These are phyloP conservation scores for Boletus hoseneyae DNA, from an alignment of 1,284 basidiomycete genomes.

Conservation along the genomic window DNA sequence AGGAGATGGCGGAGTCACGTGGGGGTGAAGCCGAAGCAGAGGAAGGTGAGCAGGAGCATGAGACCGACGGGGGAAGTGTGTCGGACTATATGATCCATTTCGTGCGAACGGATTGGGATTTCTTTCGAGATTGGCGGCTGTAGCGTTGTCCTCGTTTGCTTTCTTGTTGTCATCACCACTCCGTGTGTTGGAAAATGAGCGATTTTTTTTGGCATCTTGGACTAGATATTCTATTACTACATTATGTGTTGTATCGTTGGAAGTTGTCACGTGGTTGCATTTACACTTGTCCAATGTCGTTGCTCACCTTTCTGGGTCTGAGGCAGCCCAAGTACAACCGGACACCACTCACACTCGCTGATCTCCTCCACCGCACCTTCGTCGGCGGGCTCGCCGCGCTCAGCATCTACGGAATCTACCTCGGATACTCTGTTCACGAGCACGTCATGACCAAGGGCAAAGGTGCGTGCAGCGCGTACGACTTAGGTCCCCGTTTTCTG, in stretches of 20 bases:
- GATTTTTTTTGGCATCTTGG: background rate
- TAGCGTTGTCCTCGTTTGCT: conserved; percentile 29
- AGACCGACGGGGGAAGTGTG: conserved; percentile 60
- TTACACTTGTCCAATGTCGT: conserved; percentile 18
- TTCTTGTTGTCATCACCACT: conserved; percentile 9
- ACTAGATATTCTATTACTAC: conserved; percentile 18
- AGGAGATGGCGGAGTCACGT: conserved; percentile 30
- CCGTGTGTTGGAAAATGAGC: background rate
- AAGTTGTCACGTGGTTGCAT: conserved; percentile 10
- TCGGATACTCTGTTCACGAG: conserved; percentile 32
- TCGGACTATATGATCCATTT: conserved; percentile 87
- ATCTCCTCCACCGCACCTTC: conserved; percentile 31
- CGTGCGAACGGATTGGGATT: conserved; percentile 74
- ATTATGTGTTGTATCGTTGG: conserved; percentile 11
- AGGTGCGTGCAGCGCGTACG: conserved; percentile 16
- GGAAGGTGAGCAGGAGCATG: conserved; percentile 37
- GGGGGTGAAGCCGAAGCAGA: conserved; percentile 22
- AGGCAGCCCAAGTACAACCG: conserved; percentile 23
- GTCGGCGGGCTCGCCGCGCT: conserved; percentile 30
- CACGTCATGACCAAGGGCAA: conserved; percentile 32
- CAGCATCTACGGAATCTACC: conserved; percentile 31
- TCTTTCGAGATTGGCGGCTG: conserved; percentile 71
- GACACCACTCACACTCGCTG: conserved; percentile 25
- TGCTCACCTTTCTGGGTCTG: conserved; percentile 28
- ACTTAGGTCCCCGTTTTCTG: background rate